These are phyloP conservation scores for Pisolithus tinctorius DNA, from an alignment of 768 basidiomycete genomes.

Conservation along the genomic window DNA sequence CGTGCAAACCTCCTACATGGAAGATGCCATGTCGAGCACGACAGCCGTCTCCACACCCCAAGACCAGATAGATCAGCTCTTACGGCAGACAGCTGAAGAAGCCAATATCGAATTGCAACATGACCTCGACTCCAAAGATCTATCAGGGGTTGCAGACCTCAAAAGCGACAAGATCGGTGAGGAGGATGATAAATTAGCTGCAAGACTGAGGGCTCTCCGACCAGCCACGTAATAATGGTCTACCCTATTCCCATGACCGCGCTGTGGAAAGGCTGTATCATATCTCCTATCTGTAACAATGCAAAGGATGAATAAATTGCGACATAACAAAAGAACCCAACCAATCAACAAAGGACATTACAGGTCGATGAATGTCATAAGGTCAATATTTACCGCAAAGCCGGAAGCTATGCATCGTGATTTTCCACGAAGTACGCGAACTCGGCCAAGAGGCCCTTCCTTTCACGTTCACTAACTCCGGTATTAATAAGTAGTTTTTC, in stretches of 20 bases:
- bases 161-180: slow-evolving; percentile 54
- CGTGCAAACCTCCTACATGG: slow-evolving; percentile 98
- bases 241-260: not conserved
- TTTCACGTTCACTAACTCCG: slow-evolving; percentile 42
- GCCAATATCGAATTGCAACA: slow-evolving; percentile 94
- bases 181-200: slow-evolving; percentile 77
- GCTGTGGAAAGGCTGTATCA: not conserved
- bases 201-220: slow-evolving; percentile 81
- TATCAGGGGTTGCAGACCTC: slow-evolving; percentile 47
- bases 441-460: slow-evolving; percentile 45
- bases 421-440: slow-evolving; percentile 51
- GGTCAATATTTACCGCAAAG: too few species aligned
- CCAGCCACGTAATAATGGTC: slow-evolving; percentile 50
- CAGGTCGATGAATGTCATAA: too few species aligned
- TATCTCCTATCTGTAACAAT: too few species aligned
- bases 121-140: slow-evolving; percentile 65
- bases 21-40: slow-evolving; percentile 89
- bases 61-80: slow-evolving; percentile 89
- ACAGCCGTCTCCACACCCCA: slow-evolving; percentile 92
- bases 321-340: too few species aligned
- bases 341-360: too few species aligned
- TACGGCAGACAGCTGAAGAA: slow-evolving; percentile 95
- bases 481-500: slow-evolving; percentile 51
- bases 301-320: too few species aligned
- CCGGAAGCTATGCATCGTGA: slow-evolving; percentile 15